A percentile compares a stretch with the other conserved stretches of the same genome.
Conservation (phyloP, 2,329 filamentous ascomycete species). For the Samsoniella hepiali region DNA sequence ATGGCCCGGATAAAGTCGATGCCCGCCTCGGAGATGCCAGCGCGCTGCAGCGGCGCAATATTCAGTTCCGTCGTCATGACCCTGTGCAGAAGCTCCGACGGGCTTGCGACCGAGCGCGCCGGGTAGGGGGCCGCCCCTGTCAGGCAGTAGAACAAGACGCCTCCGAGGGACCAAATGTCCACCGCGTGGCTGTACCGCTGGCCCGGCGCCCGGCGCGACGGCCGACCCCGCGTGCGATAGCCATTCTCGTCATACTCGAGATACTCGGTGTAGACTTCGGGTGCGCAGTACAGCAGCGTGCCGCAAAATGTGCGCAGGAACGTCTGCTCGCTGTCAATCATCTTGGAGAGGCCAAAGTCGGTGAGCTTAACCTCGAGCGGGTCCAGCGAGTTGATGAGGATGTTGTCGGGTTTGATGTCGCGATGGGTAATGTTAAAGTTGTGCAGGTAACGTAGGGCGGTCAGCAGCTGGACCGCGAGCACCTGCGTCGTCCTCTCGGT, state of each 20-base stretch:
- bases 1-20: constrained; percentile 76
- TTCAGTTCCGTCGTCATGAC: constrained; percentile 81
- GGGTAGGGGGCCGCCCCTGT: constrained; percentile 77
- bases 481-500: constrained; percentile 65
- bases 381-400: constrained; percentile 70
- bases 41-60: constrained; percentile 56
- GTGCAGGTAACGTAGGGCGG: constrained; percentile 84
- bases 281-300: constrained; percentile 91
- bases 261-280: constrained; percentile 85
- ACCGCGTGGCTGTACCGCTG: constrained; percentile 86
- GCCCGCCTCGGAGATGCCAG: constrained; percentile 60
- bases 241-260: constrained; percentile 66
- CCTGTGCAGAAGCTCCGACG: constrained; percentile 74
- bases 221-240: constrained; percentile 60
- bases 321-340: constrained; percentile 83
- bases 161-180: constrained; percentile 94
- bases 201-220: constrained; percentile 54
- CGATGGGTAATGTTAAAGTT: constrained; percentile 87
- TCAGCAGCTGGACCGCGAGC: constrained; percentile 73
- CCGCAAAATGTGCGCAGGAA: constrained; percentile 96
- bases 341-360: constrained; percentile 95
- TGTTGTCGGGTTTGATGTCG: constrained; percentile 99
- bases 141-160: constrained; percentile 85
- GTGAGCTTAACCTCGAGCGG: constrained; percentile 87
- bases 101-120: constrained; percentile 70